Evolutionary conservation across 805 yeast genomes (phyloP), one percentile per base, ranked within the genome.

Genomic region (Myxozyma udenii): DNA sequence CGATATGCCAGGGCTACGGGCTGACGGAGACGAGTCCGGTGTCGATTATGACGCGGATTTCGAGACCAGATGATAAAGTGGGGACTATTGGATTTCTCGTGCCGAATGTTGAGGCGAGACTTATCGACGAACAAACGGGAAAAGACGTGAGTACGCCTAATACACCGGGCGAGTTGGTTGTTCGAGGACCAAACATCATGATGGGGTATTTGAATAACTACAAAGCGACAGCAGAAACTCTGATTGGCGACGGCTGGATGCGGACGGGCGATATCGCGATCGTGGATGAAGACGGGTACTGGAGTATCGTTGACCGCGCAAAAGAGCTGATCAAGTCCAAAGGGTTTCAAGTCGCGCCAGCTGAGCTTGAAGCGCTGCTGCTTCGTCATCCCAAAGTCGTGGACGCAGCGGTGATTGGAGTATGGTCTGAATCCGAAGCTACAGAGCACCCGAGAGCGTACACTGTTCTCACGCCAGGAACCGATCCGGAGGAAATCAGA

Each of bases 341-440:
- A 55, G 96, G 96, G 58, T 96, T 89, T 71, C 84, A 96, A 74
- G 80, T 90, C 57, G 90, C 96, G 7, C 91, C 97, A 32, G 91
- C 96, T 12, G 97, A 90, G 73, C 85, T 90, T 57, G 97, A 90
- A 71, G 84, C 91, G 28, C 76, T 81, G 32, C 44, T 52, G 6
- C 44, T 52, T 51, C 84, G 81, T 61, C 87, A 87, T 71, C 77
- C 77, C n/a, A 73, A 77, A 48, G 96, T 90, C 43, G 79, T 83
- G 38, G 97, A 90, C 70, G 77, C 87, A 62, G 96, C 96, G 3
- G 96, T 89, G 47, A 87, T 87, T 58, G 97, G 96, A 50, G 81
- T 69, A 21, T 61, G 57, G 52, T 58, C 83, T 62, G 78, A 81
- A 46, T 95, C 87, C 66, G 95, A 88, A 62, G 78, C 89, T 62